Percentiles rank a stretch among this genome's conserved stretches.
These are phyloP conservation scores for Rhizopogon rudus DNA, from an alignment of 768 basidiomycete genomes.

Conservation along the genomic window DNA sequence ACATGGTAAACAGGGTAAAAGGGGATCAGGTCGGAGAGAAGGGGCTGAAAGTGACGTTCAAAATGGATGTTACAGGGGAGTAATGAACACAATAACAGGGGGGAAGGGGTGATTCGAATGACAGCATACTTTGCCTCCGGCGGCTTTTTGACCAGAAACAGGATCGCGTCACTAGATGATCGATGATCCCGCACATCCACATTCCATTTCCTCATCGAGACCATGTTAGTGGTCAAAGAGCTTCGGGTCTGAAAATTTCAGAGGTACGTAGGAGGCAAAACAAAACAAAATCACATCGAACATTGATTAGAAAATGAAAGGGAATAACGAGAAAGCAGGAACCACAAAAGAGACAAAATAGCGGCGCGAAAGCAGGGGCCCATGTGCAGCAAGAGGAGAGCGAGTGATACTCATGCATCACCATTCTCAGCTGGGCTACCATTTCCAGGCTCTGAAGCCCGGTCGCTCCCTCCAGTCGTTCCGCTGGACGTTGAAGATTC, in stretches of 20 bases:
- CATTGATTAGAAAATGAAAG: conserved; percentile 10
- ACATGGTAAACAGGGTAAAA: not conserved
- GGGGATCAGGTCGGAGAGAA: not conserved
- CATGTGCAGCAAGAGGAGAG: conserved; percentile 6
- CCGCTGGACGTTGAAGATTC: conserved; percentile 19
- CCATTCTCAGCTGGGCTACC: conserved; percentile 21
- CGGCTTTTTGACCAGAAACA: conserved; percentile 27
- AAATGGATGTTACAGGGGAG: not conserved
- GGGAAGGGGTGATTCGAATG: conserved; percentile 10
- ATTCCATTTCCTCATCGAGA: conserved; percentile 9
- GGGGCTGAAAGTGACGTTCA: not conserved
- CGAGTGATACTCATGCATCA: conserved; percentile 12
- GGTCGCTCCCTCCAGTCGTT: conserved; percentile 23
- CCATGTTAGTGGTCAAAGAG: conserved; percentile 29
- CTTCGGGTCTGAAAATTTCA: conserved; percentile 13
- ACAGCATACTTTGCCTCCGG: conserved; percentile 14
- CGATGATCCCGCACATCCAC: conserved; percentile 6
- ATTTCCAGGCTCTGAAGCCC: conserved; percentile 15
- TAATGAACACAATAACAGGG: not conserved
- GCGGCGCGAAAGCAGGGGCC: conserved; percentile 3
- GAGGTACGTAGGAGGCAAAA: conserved; percentile 19
- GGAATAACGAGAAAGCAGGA: conserved; percentile 3
- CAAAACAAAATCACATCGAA: conserved; percentile 9
- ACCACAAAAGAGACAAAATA: conserved; percentile 5
- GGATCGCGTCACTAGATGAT: conserved; percentile 14